Evolutionary conservation across 2,329 filamentous ascomycete genomes (phyloP), one percentile per base, ranked within the genome.

Genomic region (Verticillium longisporum): DNA sequence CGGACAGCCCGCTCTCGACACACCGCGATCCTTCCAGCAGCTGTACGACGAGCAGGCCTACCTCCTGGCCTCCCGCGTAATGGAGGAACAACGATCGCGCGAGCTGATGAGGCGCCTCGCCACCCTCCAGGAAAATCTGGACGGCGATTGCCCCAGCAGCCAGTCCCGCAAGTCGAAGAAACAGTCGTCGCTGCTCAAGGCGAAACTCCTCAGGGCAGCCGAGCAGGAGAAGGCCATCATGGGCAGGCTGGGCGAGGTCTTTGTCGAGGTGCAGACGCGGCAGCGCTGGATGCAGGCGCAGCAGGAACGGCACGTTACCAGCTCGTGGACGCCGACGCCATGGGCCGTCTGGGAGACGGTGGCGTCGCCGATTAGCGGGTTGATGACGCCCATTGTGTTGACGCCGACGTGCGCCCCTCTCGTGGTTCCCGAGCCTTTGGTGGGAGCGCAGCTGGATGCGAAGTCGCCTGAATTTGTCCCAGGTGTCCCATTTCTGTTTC

Each of bases 1-100:
- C 11, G 18, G 45, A n/a, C 21, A 13, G 45, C 18, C n/a, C 7
- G 45, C 18, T 26, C 45, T 26, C 18, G n/a, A 21, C 7, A 9
- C 45, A 1, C 45, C 45, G 3, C 45, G 45, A 26, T 53, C 45
- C 0, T 74, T 79, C 57, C 72, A 77, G 18, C 74, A 76, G 5
- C 71, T 83, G 4, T 74, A 77, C 59, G 68, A 70, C 3, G 82
- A 87, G 65, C 73, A 75, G 13, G 69, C 75, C 6, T 83, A 83
- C 61, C 76, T 85, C 18, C 61, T 75, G 1, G 62, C 69, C 18
- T 70, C 68, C 10, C 74, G 85, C 0, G 74, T 78, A 31, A 66
- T 70, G 5, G 77, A 81, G 58, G 75, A 75, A 38, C 55, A 61
- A 6, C 72, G 72, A 6, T 73, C 77, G 0, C 68, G 69, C 0